Conservation (phyloP, 106 monocot species). For the Acorus calamus region DNA sequence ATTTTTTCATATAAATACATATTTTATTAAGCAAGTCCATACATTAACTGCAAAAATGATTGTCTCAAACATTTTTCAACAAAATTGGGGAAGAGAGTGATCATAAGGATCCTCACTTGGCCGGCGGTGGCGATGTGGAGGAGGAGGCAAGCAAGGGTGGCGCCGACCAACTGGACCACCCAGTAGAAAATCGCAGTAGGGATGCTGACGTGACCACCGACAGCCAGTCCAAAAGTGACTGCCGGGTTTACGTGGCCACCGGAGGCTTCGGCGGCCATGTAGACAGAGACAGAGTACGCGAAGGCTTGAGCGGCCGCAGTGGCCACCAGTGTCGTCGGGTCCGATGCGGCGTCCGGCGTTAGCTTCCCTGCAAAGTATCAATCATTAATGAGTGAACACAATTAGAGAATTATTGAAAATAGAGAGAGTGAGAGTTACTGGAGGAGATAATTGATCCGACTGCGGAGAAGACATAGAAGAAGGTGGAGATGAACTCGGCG, state of each 20-base stretch:
- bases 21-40: too few relatives aligned
- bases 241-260: conserved; percentile 12
- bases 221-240: conserved; percentile 5
- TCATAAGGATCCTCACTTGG: too few relatives aligned
- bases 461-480: conserved; percentile 1
- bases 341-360: neutral
- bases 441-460: conserved; percentile 4
- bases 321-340: neutral
- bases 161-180: neutral
- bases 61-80: too few relatives aligned
- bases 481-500: conserved; percentile 6
- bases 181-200: conserved; percentile 6
- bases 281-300: neutral
- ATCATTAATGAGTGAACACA: too few relatives aligned
- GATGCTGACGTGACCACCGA: neutral
- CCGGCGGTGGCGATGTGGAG: conserved; percentile 1
- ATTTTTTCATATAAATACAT: too few relatives aligned
- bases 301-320: conserved; percentile 2
- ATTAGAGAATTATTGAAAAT: too few relatives aligned
- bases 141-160: conserved; percentile 5
- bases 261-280: conserved; percentile 2
- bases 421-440: neutral
- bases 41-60: too few relatives aligned
- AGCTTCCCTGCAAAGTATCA: neutral
- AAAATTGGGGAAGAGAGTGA: neutral